Conservation (phyloP, 2,329 filamentous ascomycete species). For the Exophiala lecanii-corni region DNA sequence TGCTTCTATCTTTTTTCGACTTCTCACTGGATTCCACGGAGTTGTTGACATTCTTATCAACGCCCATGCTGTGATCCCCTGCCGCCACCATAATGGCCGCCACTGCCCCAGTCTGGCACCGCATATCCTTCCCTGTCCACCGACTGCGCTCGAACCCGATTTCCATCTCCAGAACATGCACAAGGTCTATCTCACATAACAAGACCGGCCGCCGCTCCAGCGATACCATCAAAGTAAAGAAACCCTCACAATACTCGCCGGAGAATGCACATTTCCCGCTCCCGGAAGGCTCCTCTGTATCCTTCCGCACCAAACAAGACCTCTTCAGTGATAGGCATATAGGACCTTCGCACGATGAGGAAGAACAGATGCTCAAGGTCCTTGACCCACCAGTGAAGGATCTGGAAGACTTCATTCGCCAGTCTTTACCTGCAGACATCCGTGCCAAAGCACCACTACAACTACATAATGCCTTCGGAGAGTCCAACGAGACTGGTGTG, state of each 20-base stretch:
- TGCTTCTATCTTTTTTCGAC: no score
- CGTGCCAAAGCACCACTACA: constrained; percentile 55
- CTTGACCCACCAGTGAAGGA: constrained; percentile 69
- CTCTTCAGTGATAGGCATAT: constrained; percentile 65
- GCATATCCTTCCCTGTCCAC: background rate
- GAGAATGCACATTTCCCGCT: no score
- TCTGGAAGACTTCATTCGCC: constrained; percentile 75
- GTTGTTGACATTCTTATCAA: no score
- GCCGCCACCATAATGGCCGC: background rate
- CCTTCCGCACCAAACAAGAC: constrained; percentile 8
- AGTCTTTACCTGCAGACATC: constrained; percentile 79
- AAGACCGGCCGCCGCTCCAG: no score
- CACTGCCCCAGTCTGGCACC: background rate
- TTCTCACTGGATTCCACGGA: no score
- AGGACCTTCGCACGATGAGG: constrained; percentile 89
- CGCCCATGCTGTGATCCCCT: no score
- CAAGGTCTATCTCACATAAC: no score
- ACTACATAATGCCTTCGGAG: constrained; percentile 42
- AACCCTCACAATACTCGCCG: no score
- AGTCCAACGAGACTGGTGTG: constrained; percentile 30
- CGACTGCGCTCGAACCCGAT: background rate
- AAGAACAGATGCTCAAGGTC: constrained; percentile 77
- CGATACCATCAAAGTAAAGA: no score
- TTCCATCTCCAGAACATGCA: no score
- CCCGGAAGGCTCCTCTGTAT: no score